These are phyloP conservation scores for Cubamyces lactineus DNA, from an alignment of 768 basidiomycete genomes.

Conservation along the genomic window DNA sequence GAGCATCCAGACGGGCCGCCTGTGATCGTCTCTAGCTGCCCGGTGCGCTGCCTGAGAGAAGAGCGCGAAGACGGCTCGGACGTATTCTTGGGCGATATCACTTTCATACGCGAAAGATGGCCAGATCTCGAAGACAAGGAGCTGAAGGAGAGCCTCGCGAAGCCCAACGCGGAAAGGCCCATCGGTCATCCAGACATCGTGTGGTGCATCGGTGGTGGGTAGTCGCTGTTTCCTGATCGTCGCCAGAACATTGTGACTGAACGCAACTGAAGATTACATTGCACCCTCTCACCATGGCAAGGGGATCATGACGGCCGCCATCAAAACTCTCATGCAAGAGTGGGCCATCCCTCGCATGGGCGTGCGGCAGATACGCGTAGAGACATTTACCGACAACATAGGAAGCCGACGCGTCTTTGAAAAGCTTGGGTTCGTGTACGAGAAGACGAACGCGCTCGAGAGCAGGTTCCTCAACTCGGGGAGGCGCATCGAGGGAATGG, in stretches of 20 bases:
- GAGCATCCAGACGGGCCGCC: slow-evolving; percentile 25
- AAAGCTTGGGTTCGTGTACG: slow-evolving; percentile 61
- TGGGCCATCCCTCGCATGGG: slow-evolving; percentile 74
- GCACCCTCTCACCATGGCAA: slow-evolving; percentile 61
- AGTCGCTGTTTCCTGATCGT: neutral
- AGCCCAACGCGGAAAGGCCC: slow-evolving; percentile 45
- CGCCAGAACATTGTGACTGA: neutral
- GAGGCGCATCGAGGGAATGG: slow-evolving; percentile 25
- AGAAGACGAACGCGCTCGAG: slow-evolving; percentile 43
- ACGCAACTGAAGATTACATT: slow-evolving; percentile 49
- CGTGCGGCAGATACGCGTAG: slow-evolving; percentile 47
- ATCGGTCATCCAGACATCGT: slow-evolving; percentile 58
- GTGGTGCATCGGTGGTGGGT: slow-evolving; percentile 65
- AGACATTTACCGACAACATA: slow-evolving; percentile 54
- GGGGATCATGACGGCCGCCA: slow-evolving; percentile 75
- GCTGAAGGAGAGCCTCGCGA: slow-evolving; percentile 38
- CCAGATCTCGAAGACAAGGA: slow-evolving; percentile 42
- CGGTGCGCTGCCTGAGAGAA: slow-evolving; percentile 56
- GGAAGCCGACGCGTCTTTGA: slow-evolving; percentile 68
- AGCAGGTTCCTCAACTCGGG: slow-evolving; percentile 43
- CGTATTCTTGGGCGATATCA: slow-evolving; percentile 52
- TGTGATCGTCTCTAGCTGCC: slow-evolving; percentile 47
- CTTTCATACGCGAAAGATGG: slow-evolving; percentile 34
- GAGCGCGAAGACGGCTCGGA: slow-evolving; percentile 58
- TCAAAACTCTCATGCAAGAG: slow-evolving; percentile 52